Percentiles rank a stretch among this genome's conserved stretches.
These are phyloP conservation scores for Colletotrichum camelliae DNA, from an alignment of 2,329 filamentous ascomycete genomes.

Conservation along the genomic window DNA sequence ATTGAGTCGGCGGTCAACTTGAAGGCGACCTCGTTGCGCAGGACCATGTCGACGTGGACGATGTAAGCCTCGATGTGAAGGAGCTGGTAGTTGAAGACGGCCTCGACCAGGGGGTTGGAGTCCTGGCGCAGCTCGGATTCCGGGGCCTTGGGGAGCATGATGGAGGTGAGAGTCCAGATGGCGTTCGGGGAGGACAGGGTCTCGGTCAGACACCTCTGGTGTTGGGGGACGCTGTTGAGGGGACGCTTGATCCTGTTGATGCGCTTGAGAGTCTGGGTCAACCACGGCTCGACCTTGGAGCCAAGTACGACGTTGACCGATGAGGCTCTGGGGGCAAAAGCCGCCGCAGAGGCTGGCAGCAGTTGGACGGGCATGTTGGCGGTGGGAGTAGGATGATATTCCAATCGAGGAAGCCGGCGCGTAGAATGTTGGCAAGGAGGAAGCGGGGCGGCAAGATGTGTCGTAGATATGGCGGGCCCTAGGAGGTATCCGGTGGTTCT, in stretches of 20 bases:
- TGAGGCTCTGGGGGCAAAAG: slow-evolving; percentile 88
- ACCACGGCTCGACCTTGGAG: slow-evolving; percentile 92
- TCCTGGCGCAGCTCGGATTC: slow-evolving; percentile 85
- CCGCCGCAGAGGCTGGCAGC: slow-evolving; percentile 92
- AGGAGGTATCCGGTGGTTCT: background rate
- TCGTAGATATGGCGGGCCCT: background rate
- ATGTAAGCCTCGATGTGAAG: slow-evolving; percentile 96
- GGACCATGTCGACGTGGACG: slow-evolving; percentile 98
- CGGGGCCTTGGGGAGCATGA: slow-evolving; percentile 91
- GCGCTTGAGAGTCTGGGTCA: slow-evolving; percentile 95
- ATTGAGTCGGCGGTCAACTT: slow-evolving; percentile 97
- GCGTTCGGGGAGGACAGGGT: slow-evolving; percentile 87
- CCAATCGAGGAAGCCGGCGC: slow-evolving; percentile 10
- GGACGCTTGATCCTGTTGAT: slow-evolving; percentile 97
- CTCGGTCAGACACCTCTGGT: slow-evolving; percentile 94
- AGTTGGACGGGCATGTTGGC: slow-evolving; percentile 88
- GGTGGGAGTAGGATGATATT: slow-evolving; percentile 21
- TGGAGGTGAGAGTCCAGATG: slow-evolving; percentile 91
- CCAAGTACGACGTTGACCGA: slow-evolving; percentile 94
- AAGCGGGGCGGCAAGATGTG: slow-evolving; percentile 15
- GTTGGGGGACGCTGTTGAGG: slow-evolving; percentile 94
- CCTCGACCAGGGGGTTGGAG: slow-evolving; percentile 81
- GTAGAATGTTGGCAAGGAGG: background rate
- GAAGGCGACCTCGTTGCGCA: slow-evolving; percentile 96
- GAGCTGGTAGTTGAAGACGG: slow-evolving; percentile 90